Evolutionary conservation across 2,329 filamentous ascomycete species (phyloP), one percentile per base, ranked within the genome.

Genomic region (Sarocladiaceae sp.): DNA sequence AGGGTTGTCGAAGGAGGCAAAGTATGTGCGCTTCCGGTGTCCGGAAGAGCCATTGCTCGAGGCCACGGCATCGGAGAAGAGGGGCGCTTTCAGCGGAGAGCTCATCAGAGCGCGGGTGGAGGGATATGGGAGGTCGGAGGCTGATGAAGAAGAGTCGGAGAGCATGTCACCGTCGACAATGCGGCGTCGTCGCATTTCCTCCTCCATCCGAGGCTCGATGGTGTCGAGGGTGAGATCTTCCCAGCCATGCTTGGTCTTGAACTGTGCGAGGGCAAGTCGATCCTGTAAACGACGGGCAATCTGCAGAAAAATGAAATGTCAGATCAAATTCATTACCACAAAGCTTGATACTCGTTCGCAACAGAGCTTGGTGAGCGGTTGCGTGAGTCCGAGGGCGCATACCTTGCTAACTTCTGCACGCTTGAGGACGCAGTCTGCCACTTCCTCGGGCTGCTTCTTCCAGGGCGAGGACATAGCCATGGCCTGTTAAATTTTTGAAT

Each of bases 171-270:
- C 86, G 44, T 83, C 79, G 58, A 75, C 75, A 52, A 85, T 77
- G 61, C 87, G 81, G 71, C 86, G 88, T 60, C 85, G 80, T 71
- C 87, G 83, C 66, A 92, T 78, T 71, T 93, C 83, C 65, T 91
- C 82, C 65, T 93, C 87, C 57, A 93, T 75, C 66, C 86, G 88
- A 50, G 90, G 90, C 71, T 96, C 90, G 71, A 96, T 90, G 56
- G 79, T 85, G 66, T 91, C 89, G 64, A 95, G 82, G 57, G 87
- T 89, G 66, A 96, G 80, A 69, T 94, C 89, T 71, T 97, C 88
- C 86, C 91, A 95, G 67, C 92, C 92, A 74, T 96, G 88, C 72
- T 95, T 91, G 60, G 94, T 91, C 75, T 97, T 97, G 80, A 97
- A 94, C 71, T 95, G 94, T 66, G 94, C 94, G 58, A 97, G 83